Evolutionary conservation across 176 grass and related monocot genomes (phyloP), one percentile per base, ranked within the genome.

Genomic region (Hsuehochloa calcarea): DNA sequence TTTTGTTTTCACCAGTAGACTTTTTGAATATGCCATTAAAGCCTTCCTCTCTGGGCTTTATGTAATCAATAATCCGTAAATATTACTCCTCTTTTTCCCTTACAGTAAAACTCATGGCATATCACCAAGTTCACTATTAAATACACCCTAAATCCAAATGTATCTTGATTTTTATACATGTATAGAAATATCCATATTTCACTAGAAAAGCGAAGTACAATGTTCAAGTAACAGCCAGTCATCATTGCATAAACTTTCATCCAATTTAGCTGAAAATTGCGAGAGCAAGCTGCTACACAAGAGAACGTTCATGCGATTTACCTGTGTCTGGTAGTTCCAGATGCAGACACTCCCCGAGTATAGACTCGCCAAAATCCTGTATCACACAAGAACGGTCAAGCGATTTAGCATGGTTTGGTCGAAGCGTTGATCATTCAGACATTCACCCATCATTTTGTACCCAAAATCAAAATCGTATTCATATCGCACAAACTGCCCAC

Each of bases 291-390:
- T 55, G 68, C 10, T 11, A 45, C 34, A n/a, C 47, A 50, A 23
- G 22, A 59, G 22, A 59, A 59, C 22, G 22, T 23, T 59, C 55
- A 59, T n/a, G 8, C 0, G 22, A 59, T 72, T 71, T 86, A 93
- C 96, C 96, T 98, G 96, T 6, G 96, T 92, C 59, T 98, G 96
- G 81, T 98, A 94, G 70, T 95, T 98, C 96, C 96, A 98, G 80
- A 98, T 94, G 88, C 96, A 93, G 38, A 98, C 96, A 43, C 89
- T 98, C 79, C 96, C 96, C 14, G 91, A 94, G 85, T 98, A 98
- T 61, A 98, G 90, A 87, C 96, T 98, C 23, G 89, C 87, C 66
- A 98, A 77, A 86, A 98, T 98, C 96, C 96, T 98, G 91, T 74
- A 86, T 63, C 25, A 40, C 47, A 78, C 5, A 68, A 75, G 19